These are phyloP conservation scores for Meyerozyma elateridarum DNA, from an alignment of 1,139 yeast species.

Conservation along the genomic window DNA sequence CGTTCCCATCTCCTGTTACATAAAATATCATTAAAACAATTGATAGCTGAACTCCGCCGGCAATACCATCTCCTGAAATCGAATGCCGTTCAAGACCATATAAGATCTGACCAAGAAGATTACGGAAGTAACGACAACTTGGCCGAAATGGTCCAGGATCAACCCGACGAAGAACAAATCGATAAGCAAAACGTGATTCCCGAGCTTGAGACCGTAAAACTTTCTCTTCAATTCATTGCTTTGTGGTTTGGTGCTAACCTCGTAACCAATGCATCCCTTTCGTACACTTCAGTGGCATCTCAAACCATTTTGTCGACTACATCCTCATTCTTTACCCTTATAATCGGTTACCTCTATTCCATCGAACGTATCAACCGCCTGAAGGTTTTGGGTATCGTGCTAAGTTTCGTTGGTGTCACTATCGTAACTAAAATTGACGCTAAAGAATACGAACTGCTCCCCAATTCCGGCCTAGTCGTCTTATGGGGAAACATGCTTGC, in stretches of 20 bases:
- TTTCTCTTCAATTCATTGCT: constrained; percentile 77
- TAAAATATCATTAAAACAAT: constrained; percentile 15
- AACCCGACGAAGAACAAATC: constrained; percentile 12
- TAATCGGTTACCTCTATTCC: constrained; percentile 70
- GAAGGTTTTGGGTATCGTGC: constrained; percentile 64
- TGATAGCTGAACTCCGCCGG: constrained; percentile 17
- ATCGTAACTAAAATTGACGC: constrained; percentile 65
- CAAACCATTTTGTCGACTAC: constrained; percentile 92
- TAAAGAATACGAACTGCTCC: constrained; percentile 25
- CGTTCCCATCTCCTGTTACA: constrained; percentile 49
- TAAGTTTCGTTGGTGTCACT: constrained; percentile 75
- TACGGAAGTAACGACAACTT: constrained; percentile 22
- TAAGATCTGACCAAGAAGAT: constrained; percentile 5
- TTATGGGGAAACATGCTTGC: constrained; percentile 79
- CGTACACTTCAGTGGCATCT: constrained; percentile 87
- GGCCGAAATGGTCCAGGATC: constrained; percentile 14
- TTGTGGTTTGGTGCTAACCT: constrained; percentile 90
- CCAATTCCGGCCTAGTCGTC: constrained; percentile 34
- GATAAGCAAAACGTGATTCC: constrained; percentile 22
- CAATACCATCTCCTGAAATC: constrained; percentile 3
- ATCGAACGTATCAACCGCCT: constrained; percentile 63
- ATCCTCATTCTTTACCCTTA: constrained; percentile 83
- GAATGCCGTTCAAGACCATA: neutral
- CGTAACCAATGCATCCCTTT: constrained; percentile 79
- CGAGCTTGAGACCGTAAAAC: constrained; percentile 44